Evolutionary conservation across 139 green algal species (phyloP), one percentile per base, ranked within the genome.

Genomic region (Picochlorum costavermella): DNA sequence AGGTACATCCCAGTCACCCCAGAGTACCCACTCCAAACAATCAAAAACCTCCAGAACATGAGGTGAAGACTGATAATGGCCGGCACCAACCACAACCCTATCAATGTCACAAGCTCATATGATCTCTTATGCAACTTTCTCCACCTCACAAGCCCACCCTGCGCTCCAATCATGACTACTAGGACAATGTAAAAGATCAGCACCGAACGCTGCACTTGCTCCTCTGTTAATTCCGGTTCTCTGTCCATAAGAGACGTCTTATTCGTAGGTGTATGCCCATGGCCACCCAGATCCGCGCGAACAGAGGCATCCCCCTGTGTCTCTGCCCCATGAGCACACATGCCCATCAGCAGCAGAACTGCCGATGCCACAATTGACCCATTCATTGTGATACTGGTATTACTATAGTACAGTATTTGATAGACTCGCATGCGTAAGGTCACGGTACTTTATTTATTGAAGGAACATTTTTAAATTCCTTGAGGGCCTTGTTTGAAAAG

Each of bases 41-140:
- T 4, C 25, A 93, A 28, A 66, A 95, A 95, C 3, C 75, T 64
- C 84, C 83, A 95, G 73, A 84, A 93, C 23, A 25, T 25, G 13
- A 29, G 25, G 8, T 77, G 49, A 12, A 95, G 72, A 1, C 60
- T 78, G 51, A 91, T 79, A 14, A 90, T 60, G 3, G 80, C 67
- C 0, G 89, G 89, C 64, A 96, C 81, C 14, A 95, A 60, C 88
- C 88, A 96, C 31, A 96, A 69, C 0, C 88, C 89, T 20, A 91
- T 36, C 5, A 95, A 66, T 16, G 84, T 92, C 13, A 86, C 84
- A 72, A 92, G 63, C 28, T 95, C 88, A 50, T 94, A 95, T 3
- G 72, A 85, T 25, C 82, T 72, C 55, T 81, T 75, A 71, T 95
- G 83, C 25, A 53, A 46, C 40, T 87, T 84, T 50, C 82, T 86